Evolutionary conservation across 106 monocot genomes (phyloP), one percentile per base, ranked within the genome.

Genomic region (Dendrobium officinale): DNA sequence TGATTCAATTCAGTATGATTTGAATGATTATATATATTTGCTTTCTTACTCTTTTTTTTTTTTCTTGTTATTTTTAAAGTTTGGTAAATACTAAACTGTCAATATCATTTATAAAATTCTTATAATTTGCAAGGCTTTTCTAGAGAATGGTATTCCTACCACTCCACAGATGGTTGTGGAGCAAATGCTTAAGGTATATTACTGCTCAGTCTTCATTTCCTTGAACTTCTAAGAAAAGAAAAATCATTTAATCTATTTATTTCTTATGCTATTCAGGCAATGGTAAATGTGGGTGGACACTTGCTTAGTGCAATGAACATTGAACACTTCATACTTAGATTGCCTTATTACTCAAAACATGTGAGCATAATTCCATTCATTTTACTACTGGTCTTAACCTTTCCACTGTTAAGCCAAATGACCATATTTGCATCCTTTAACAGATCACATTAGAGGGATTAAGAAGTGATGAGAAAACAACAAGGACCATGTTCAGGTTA

Each of bases 271-370:
- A 17, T 77, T 77, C 89, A 98, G 99, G 99, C 95, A 40, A 93
- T 78, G 83, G 93, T 95, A 13, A 95, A 95, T 86, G 93, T 99
- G 4, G 95, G 95, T 67, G 99, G 99, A 42, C 89, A 87, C 80
- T 80, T 84, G 73, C 59, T 99, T 18, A 91, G 81, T 56, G 95
- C 99, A 42, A 95, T 95, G 91, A 86, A 91, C 44, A 95, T 99
- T 7, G 95, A 99, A 81, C 95, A 99, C 81, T 95, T 93, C 85
- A 90, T 95, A 68, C 73, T 99, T 81, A 89, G 99, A 68, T 80
- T 91, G 75, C 93, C 99, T 45, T 91, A 87, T 54, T 76, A 87
- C 74, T 80, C 80, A 59, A 92, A 90, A 90, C 74, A 87, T 84
- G 99, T 95, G 84, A 90, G 85, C 24, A 29, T 51, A 66, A 18